Percentiles rank a stretch among this genome's conserved stretches.
Evolutionary conservation across 2,329 filamentous ascomycete species (phyloP).

Genomic region (Curvularia verruculosa): DNA sequence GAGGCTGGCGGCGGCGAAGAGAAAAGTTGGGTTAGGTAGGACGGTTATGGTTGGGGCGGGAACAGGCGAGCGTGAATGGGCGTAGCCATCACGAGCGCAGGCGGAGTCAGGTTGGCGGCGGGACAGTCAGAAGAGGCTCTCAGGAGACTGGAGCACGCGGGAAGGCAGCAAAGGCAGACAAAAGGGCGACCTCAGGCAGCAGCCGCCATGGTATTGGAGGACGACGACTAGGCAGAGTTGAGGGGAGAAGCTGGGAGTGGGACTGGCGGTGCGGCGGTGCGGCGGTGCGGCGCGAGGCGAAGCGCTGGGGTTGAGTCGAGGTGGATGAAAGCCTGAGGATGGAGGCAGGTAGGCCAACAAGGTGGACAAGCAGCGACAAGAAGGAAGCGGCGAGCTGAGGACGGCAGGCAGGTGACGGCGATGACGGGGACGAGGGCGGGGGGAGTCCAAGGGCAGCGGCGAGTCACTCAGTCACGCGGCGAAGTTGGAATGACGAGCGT

Average conservation of each 20-base stretch:
- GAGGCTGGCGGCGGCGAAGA: slow-evolving; percentile 18
- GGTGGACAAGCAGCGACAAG: background rate
- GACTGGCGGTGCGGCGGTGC: slow-evolving; percentile 16
- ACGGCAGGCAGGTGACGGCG: background rate
- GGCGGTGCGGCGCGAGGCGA: slow-evolving; percentile 6
- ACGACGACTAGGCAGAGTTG: slow-evolving; percentile 30
- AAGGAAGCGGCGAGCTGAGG: background rate
- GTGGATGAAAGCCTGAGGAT: background rate
- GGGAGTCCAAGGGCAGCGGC: slow-evolving; percentile 14
- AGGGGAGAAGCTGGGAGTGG: slow-evolving; percentile 37
- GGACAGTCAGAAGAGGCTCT: slow-evolving; percentile 34
- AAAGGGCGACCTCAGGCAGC: slow-evolving; percentile 43
- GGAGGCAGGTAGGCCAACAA: background rate
- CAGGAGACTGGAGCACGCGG: slow-evolving; percentile 42
- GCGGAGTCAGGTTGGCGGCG: slow-evolving; percentile 31
- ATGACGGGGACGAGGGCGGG: slow-evolving; percentile 1
- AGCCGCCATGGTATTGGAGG: slow-evolving; percentile 43
- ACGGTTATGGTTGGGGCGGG: slow-evolving; percentile 44
- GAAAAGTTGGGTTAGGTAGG: slow-evolving; percentile 16
- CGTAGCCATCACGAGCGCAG: slow-evolving; percentile 49
- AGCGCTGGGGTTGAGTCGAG: too few relatives aligned
- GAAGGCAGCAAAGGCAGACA: slow-evolving; percentile 9
- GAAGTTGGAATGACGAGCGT: slow-evolving; percentile 42
- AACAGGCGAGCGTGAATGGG: slow-evolving; percentile 39
- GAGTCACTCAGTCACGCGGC: slow-evolving; percentile 40